Percentiles rank a stretch among this genome's conserved stretches.
Evolutionary conservation across 129 eudicot species (phyloP).

Genomic region (Oenanthe sinensis): DNA sequence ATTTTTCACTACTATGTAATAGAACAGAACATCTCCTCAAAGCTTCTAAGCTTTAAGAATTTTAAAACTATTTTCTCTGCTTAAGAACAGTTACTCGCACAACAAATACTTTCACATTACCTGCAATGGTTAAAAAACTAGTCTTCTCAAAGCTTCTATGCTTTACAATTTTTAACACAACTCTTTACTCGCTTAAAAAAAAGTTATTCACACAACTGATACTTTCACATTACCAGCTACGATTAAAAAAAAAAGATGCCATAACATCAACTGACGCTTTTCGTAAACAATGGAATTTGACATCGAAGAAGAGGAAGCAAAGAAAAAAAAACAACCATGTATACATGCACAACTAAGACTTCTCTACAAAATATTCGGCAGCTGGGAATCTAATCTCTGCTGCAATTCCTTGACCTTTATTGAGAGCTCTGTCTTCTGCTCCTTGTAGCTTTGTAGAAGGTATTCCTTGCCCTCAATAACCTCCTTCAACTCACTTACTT

Average conservation of each 20-base stretch:
- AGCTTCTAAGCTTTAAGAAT: too few species aligned
- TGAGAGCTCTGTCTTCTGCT: constrained; percentile 12
- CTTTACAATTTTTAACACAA: neutral
- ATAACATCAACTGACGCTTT: constrained; percentile 1
- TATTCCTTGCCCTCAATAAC: constrained; percentile 12
- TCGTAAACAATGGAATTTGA: neutral
- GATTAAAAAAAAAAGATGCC: neutral
- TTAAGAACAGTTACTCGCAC: neutral
- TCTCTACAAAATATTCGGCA: constrained; percentile 10
- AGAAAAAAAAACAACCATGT: neutral
- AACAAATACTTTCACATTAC: neutral
- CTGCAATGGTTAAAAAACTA: neutral
- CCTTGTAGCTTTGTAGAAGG: constrained; percentile 11
- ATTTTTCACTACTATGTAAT: too few species aligned
- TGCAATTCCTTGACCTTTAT: constrained; percentile 10
- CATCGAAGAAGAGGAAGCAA: neutral
- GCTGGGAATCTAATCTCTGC: constrained; percentile 11
- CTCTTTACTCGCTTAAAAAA: neutral
- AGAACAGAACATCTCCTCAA: too few species aligned
- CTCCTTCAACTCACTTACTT: constrained; percentile 6
- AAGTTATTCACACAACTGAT: neutral
- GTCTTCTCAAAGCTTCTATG: neutral
- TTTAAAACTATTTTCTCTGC: neutral
- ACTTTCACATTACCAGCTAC: neutral
- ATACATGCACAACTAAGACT: constrained; percentile 2